These are phyloP conservation scores for Lathyrus tuberosus DNA, from an alignment of 306 rosid genomes.

Conservation along the genomic window DNA sequence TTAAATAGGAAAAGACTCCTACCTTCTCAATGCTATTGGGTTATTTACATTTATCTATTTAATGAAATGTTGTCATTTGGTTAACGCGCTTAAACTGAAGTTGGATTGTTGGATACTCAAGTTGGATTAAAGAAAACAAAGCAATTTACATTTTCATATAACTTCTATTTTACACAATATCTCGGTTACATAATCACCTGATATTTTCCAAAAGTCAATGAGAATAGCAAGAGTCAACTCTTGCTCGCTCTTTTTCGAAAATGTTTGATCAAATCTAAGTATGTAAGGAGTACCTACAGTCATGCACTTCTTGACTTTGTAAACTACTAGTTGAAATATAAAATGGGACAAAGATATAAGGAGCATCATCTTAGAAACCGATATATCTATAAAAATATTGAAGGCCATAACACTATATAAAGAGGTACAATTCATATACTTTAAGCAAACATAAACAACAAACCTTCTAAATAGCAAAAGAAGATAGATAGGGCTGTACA, in stretches of 20 bases:
- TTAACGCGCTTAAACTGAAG: background rate
- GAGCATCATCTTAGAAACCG: background rate
- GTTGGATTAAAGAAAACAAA: background rate
- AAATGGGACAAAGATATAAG: background rate
- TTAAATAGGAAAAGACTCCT: no score
- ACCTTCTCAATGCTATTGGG: no score
- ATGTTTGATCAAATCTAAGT: background rate
- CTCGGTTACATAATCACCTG: background rate
- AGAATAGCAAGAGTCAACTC: background rate
- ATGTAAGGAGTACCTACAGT: background rate
- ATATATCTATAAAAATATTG: background rate
- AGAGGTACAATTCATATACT: background rate
- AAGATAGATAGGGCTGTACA: background rate
- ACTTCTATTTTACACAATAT: background rate
- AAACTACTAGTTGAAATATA: background rate
- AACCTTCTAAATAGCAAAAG: background rate
- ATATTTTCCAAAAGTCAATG: background rate
- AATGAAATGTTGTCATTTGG: background rate
- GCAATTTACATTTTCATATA: background rate
- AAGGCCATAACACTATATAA: background rate
- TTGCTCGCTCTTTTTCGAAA: background rate
- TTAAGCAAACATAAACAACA: slow-evolving; percentile 4
- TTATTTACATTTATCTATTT: no score
- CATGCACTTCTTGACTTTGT: slow-evolving; percentile 14
- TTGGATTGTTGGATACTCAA: background rate